A percentile compares a stretch with the other conserved stretches of the same genome.
Evolutionary conservation across 2,329 filamentous ascomycete genomes (phyloP).

Genomic region (Ceratocystis papillata): DNA sequence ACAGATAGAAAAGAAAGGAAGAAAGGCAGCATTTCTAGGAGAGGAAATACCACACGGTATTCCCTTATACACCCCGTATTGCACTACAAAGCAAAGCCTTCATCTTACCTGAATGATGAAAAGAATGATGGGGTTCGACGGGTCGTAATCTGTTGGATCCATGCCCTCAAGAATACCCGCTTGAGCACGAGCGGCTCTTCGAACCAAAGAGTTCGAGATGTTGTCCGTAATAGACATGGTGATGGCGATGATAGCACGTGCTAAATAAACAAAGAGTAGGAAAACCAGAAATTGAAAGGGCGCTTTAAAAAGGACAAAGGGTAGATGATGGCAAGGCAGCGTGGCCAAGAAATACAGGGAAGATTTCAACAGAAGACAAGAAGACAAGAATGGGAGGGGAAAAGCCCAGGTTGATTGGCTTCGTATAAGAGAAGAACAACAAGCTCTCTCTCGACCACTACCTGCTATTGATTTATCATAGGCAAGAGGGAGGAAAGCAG

Average conservation of each 20-base stretch:
- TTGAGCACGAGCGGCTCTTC: constrained; percentile 33
- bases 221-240: constrained; percentile 29
- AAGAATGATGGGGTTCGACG: constrained; percentile 60
- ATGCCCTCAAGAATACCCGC: constrained; percentile 59
- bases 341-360: not conserved
- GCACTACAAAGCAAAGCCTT: not conserved
- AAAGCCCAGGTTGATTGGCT: no score
- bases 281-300: no score
- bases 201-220: constrained; percentile 26
- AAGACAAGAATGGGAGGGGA: not conserved
- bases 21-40: not conserved
- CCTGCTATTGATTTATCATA: not conserved
- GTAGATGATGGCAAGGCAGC: not conserved
- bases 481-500: not conserved
- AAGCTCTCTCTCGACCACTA: not conserved
- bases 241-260: not conserved
- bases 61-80: not conserved
- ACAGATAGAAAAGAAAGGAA: not conserved
- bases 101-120: constrained; percentile 59
- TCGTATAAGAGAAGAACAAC: constrained; percentile 2
- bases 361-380: not conserved
- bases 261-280: no score
- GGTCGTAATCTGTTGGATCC: constrained; percentile 57
- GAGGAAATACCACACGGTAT: not conserved
- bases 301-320: not conserved